Base-by-base conservation (phyloP, 148 eudicot species). In the Euryodendron excelsum region DNA sequence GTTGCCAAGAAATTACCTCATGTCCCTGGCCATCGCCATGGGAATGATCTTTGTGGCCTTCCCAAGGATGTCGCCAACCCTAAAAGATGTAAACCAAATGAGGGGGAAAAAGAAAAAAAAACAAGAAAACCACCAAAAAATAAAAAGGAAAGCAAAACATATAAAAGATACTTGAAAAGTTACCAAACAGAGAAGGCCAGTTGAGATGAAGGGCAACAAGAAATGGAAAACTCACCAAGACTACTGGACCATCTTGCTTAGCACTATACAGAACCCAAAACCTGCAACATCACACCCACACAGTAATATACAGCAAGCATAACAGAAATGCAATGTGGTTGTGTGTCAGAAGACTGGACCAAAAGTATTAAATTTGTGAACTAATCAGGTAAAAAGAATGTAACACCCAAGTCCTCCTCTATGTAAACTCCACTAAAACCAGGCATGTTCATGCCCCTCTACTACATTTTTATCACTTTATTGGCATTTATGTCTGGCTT, bases 21-120 rank as follows among this genome's bases (percentile, higher is more conserved):
- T 86, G 88, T 23, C 85, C 88, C 74, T 84, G 88, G 76, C 90
- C 93, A 83, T 90, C 89, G 41, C 79, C 95, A 76, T 82, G 44
- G 50, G 85, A 79, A 69, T 88, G 95, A 68, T 89, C 97, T 67
- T 77, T 96, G 83, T 93, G 97, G 30, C 97, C 98, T 9, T 95
- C 98, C 98, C 98, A 95, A 30, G 98, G 98, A 83, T 95, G 98
- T 73, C 98, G 85, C 98, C 94, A 95, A 44, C 98, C 98, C 98
- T 95, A 64, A 65, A 63, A 41, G 53, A 65, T 30, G 56, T 21
- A 87, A 77, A 23, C 6, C 60, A 41, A 15, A 39, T 79, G 47
- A 74, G 73, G n/a, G 18, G 21, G 21, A 28, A 23, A 41, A 67
- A 3, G n/a, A n/a, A n/a, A n/a, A n/a, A n/a, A n/a, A n/a, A n/a